Conservation (phyloP, 2,329 filamentous ascomycete genomes). For the Fusarium lateritium region DNA sequence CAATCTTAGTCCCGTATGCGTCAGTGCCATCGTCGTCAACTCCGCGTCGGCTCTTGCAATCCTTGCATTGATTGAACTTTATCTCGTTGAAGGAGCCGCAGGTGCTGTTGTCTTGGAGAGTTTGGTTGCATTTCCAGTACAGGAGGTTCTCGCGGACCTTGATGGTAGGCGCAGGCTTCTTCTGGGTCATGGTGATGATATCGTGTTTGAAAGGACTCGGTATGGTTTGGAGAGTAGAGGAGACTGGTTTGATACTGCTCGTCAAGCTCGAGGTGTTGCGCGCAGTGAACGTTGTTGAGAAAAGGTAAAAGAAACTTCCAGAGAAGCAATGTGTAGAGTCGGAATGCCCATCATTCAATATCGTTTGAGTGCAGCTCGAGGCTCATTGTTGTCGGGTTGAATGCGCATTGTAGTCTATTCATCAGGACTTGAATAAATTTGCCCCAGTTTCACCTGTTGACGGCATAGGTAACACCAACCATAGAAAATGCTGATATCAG, state of each 20-base stretch:
- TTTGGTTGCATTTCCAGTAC: conserved; percentile 36
- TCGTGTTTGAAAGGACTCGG: background rate
- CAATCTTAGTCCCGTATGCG: conserved; percentile 29
- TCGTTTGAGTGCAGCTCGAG: background rate
- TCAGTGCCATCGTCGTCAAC: conserved; percentile 33
- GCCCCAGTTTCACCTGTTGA: conserved; percentile 12
- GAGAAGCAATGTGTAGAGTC: conserved; percentile 5
- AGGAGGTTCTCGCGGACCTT: conserved; percentile 27
- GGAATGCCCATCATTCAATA: conserved; percentile 3
- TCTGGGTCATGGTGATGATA: conserved; percentile 17
- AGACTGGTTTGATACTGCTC: background rate
- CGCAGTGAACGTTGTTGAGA: background rate
- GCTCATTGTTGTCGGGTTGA: conserved; percentile 13
- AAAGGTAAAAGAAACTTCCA: background rate
- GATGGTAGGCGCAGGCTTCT: conserved; percentile 19
- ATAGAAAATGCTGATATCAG: conserved; percentile 10
- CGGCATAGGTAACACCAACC: conserved; percentile 31
- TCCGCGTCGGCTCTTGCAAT: conserved; percentile 34
- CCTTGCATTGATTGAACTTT: conserved; percentile 25
- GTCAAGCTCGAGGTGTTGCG: background rate
- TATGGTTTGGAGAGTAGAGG: background rate
- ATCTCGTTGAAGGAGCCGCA: conserved; percentile 29
- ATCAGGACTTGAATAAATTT: conserved; percentile 15
- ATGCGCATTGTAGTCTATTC: conserved; percentile 8
- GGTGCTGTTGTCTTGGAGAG: conserved; percentile 20